Conservation (phyloP, 352 stramenopile genomes). For the Globisporangium polare region DNA sequence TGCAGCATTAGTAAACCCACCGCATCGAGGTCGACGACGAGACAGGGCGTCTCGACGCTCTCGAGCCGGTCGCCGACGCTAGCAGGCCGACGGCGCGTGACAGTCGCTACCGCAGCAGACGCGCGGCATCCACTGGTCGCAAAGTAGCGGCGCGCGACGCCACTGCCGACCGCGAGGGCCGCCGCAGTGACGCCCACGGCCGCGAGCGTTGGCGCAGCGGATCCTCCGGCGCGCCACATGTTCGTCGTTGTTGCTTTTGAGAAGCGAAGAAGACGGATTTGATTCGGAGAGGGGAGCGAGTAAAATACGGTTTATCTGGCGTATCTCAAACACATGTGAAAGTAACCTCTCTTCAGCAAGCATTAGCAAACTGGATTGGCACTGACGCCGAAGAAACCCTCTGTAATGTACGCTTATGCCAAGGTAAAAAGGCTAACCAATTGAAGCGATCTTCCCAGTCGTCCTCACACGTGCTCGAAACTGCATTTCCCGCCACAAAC, state of each 20-base stretch:
- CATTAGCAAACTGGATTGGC: too few relatives aligned
- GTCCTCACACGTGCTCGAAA: too few relatives aligned
- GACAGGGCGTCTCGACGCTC: slow-evolving; percentile 55
- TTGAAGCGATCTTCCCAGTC: too few relatives aligned
- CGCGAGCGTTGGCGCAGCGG: slow-evolving; percentile 7
- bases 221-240: slow-evolving; percentile 4
- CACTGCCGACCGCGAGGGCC: slow-evolving; percentile 6
- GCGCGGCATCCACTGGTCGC: neutral
- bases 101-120: neutral
- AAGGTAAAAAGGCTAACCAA: too few relatives aligned
- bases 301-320: too few relatives aligned
- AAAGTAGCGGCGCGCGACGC: slow-evolving; percentile 6
- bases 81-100: slow-evolving; percentile 22
- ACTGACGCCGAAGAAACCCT: too few relatives aligned
- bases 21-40: slow-evolving; percentile 62
- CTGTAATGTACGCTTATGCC: too few relatives aligned
- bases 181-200: slow-evolving; percentile 3
- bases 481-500: too few relatives aligned
- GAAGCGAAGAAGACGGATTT: too few relatives aligned
- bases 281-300: too few relatives aligned
- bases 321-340: too few relatives aligned
- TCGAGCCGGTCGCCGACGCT: slow-evolving; percentile 21
- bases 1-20: slow-evolving; percentile 12
- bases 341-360: too few relatives aligned
- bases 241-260: neutral